Evolutionary conservation across 2,329 filamentous ascomycete species (phyloP).

Genomic region (Podosphaera xanthii): DNA sequence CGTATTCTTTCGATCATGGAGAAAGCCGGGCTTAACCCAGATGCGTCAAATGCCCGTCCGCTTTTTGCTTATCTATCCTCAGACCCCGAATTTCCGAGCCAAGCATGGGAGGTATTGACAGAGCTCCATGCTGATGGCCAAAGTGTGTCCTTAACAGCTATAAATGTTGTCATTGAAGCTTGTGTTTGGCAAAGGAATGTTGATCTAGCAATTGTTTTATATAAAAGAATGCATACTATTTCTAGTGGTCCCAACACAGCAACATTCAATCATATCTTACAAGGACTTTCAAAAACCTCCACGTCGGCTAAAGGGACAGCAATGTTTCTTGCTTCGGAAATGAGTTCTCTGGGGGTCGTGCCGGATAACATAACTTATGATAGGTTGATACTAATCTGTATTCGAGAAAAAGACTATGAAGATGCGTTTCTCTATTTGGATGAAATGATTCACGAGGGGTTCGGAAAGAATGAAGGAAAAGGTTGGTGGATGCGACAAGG

Average conservation of each 20-base stretch:
- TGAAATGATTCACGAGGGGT: slow-evolving; percentile 24
- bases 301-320: slow-evolving; percentile 27
- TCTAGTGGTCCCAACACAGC: slow-evolving; percentile 22
- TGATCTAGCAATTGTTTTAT: slow-evolving; percentile 30
- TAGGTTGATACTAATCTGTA: slow-evolving; percentile 32
- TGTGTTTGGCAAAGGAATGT: slow-evolving; percentile 19
- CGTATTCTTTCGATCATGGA: slow-evolving; percentile 53
- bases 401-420: slow-evolving; percentile 19
- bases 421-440: slow-evolving; percentile 25
- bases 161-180: slow-evolving; percentile 22
- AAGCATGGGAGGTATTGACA: slow-evolving; percentile 33
- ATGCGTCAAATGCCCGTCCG: slow-evolving; percentile 35
- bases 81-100: slow-evolving; percentile 20
- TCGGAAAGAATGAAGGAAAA: slow-evolving; percentile 9
- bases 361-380: slow-evolving; percentile 39
- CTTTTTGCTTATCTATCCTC: slow-evolving; percentile 33
- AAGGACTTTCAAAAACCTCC: slow-evolving; percentile 16
- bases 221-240: slow-evolving; percentile 34
- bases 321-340: slow-evolving; percentile 38
- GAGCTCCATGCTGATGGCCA: slow-evolving; percentile 26
- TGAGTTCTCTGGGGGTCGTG: slow-evolving; percentile 28
- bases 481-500: slow-evolving; percentile 16
- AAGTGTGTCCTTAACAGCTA: slow-evolving; percentile 25
- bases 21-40: slow-evolving; percentile 32
- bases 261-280: slow-evolving; percentile 39